Base-by-base conservation (phyloP, 768 basidiomycete genomes). In the Kondoa subrosea region DNA sequence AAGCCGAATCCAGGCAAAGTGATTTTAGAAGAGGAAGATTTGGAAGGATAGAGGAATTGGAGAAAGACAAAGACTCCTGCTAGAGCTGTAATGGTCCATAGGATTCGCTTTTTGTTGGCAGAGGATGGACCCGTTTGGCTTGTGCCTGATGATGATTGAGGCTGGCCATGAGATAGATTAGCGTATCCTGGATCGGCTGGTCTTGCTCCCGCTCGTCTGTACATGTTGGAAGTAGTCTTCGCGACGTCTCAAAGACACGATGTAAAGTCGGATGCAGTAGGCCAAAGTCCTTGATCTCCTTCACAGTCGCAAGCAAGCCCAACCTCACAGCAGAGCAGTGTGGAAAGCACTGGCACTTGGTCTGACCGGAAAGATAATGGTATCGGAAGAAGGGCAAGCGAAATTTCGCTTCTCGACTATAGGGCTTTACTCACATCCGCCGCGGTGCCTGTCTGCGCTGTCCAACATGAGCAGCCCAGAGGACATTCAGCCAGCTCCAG, bases 1-100 rank as follows among this genome's bases (percentile, higher is more conserved):
- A 68, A 66, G 15, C 66, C 71, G 31, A 74, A 74, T 0, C 74
- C 74, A 4, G 74, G 74, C 3, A 74, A 68, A 15, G 63, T 67
- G 59, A 61, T 32, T 61, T 61, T 69, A n/a, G 70, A 61, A 1
- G 67, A 65, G 57, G 63, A 69, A 31, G 67, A 66, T 1, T 50
- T 66, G 33, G 68, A 65, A 1, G 70, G 29, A 15, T 70, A 57
- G 34, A 72, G 31, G 68, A 73, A 66, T 67, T 72, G 72, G 50
- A 74, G 69, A 68, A 74, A 32, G 71, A 73, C 67, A 68, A 73
- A 68, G 56, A 74, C 57, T 14, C 58, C 67, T 31, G 67, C 63
- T 8, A 72, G 67, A 26, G 72, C 70, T 3, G 57, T 67, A 0
- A 68, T 59, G 67, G 73, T 67, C 68, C 72, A 67, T 2, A 73